phyloP scores from a whole-genome alignment of 2,329 filamentous ascomycete species.

The Phaeomoniella chlamydospora region DNA sequence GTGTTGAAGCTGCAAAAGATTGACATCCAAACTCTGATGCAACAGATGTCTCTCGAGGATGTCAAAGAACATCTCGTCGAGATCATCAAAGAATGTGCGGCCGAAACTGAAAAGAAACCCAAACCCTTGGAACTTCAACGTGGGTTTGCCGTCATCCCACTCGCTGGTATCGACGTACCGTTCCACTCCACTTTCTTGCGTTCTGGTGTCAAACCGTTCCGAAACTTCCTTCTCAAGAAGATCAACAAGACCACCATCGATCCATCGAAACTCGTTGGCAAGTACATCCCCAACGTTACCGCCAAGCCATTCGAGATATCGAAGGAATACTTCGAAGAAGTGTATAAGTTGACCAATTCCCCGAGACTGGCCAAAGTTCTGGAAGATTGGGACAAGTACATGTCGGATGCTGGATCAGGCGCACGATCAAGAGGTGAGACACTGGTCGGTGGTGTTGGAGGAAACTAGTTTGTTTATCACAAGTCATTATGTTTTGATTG shows the following conservation, averaged over 20 bases:
- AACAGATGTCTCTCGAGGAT: conserved; percentile 72
- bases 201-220: conserved; percentile 97
- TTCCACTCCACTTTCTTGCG: conserved; percentile 99
- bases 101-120: conserved; percentile 79
- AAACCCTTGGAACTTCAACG: conserved; percentile 79
- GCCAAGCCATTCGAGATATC: conserved; percentile 89
- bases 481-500: no score
- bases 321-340: conserved; percentile 98
- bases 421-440: conserved; percentile 1
- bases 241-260: conserved; percentile 99
- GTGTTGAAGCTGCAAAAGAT: conserved; percentile 95
- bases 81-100: conserved; percentile 79
- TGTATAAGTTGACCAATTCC: conserved; percentile 81
- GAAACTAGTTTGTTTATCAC: no score
- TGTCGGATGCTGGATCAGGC: conserved; percentile 27
- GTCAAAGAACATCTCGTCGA: conserved; percentile 79
- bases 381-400: conserved; percentile 73
- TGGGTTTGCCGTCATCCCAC: conserved; percentile 91
- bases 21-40: conserved; percentile 85
- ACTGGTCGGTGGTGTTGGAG: no score
- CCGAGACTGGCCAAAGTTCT: conserved; percentile 42
- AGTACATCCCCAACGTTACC: conserved; percentile 98
- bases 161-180: conserved; percentile 93
- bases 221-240: conserved; percentile 97
- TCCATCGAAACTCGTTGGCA: conserved; percentile 88